These are phyloP conservation scores for Bacterosira constricta DNA, from an alignment of 108 stramenopile species.

Conservation along the genomic window DNA sequence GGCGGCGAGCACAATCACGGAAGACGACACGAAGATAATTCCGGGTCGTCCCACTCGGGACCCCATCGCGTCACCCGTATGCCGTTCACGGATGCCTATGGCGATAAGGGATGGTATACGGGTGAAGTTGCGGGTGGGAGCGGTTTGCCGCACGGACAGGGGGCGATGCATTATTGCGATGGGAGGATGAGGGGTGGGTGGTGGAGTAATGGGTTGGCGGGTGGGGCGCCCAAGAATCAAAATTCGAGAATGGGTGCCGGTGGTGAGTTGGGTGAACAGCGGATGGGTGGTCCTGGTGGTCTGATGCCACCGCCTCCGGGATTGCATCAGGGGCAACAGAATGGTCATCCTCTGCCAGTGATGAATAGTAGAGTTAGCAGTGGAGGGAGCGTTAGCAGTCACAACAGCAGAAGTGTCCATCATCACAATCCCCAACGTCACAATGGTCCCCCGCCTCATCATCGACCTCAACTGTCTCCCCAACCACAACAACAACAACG, in stretches of 20 bases:
- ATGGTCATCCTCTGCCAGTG: too few relatives aligned
- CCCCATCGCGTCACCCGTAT: slow-evolving; percentile 49
- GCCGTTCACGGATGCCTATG: slow-evolving; percentile 75
- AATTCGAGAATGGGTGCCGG: too few relatives aligned
- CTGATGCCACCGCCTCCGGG: background rate
- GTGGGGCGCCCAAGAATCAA: background rate
- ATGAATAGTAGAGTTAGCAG: too few relatives aligned
- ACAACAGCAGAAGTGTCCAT: too few relatives aligned
- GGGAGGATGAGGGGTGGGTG: slow-evolving; percentile 28
- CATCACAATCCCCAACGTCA: background rate
- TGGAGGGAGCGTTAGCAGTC: slow-evolving; percentile 7
- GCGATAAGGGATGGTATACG: slow-evolving; percentile 75
- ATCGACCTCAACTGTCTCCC: too few relatives aligned
- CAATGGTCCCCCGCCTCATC: background rate
- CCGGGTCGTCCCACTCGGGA: slow-evolving; percentile 1
- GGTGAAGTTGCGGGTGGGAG: slow-evolving; percentile 72
- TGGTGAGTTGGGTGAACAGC: background rate
- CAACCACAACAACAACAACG: too few relatives aligned
- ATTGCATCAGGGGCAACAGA: background rate
- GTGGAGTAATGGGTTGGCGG: slow-evolving; percentile 41
- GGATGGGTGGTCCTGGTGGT: slow-evolving; percentile 11
- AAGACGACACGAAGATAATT: slow-evolving; percentile 9
- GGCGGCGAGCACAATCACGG: too few relatives aligned
- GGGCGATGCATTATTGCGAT: slow-evolving; percentile 49
- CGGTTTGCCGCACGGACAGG: slow-evolving; percentile 79